These are phyloP conservation scores for Vigna mungo DNA, from an alignment of 306 rosid species.

Conservation along the genomic window DNA sequence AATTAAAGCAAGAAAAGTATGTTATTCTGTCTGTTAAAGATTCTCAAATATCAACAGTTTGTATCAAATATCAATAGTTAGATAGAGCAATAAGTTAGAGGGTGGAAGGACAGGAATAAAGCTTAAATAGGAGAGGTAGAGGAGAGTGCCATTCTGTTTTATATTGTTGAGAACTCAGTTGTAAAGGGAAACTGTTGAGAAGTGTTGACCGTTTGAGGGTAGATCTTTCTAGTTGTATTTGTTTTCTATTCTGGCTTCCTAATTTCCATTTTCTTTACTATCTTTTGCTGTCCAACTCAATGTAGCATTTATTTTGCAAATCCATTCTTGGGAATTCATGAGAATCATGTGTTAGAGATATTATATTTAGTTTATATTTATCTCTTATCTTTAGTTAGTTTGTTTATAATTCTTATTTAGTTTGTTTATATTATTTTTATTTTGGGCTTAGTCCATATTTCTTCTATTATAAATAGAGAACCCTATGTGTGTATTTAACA, in stretches of 20 bases:
- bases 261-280: background rate
- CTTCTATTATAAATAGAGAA: too few relatives aligned
- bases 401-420: too few relatives aligned
- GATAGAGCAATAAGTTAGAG: background rate
- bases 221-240: too few relatives aligned
- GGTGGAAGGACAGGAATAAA: background rate
- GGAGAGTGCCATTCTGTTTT: background rate
- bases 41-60: background rate
- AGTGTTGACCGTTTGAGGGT: background rate
- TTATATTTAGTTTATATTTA: too few relatives aligned
- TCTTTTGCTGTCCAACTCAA: background rate
- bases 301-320: constrained; percentile 22
- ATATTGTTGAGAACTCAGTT: background rate
- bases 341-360: background rate
- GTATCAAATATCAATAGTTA: background rate
- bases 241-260: background rate
- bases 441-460: too few relatives aligned
- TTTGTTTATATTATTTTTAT: too few relatives aligned
- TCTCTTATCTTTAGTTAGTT: too few relatives aligned
- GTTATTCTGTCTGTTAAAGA: background rate
- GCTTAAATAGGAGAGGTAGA: background rate
- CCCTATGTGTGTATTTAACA: too few relatives aligned
- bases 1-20: background rate
- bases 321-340: constrained; percentile 30
- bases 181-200: background rate